phyloP scores from a whole-genome alignment of 768 basidiomycete species.

The Coprinellus aureogranulatus region DNA sequence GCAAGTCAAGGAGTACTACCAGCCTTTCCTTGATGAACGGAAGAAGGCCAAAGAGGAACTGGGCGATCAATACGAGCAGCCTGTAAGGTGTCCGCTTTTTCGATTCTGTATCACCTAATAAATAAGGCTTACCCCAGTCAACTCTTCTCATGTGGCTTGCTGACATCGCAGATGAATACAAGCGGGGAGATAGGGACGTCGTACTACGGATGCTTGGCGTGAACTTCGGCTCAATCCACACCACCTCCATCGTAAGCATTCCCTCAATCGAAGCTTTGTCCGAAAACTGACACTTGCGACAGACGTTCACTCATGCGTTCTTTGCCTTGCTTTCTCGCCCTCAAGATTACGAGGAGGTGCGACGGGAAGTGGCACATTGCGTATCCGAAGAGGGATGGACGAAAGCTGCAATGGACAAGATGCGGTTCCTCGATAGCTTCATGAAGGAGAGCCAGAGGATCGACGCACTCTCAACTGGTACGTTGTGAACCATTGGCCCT shows the following conservation, averaged over 20 bases:
- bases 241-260: conserved; percentile 35
- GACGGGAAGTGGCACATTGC: conserved; percentile 42
- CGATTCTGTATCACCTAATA: neutral
- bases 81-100: neutral
- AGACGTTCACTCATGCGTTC: conserved; percentile 38
- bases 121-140: conserved; percentile 25
- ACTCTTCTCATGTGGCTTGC: conserved; percentile 51
- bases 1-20: conserved; percentile 1
- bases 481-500: too few relatives aligned
- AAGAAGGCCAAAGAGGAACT: neutral
- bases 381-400: conserved; percentile 35
- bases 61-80: conserved; percentile 8
- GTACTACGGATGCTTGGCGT: conserved; percentile 34
- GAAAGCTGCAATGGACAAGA: conserved; percentile 9
- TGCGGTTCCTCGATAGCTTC: conserved; percentile 12
- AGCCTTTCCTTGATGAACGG: conserved; percentile 12
- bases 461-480: conserved; percentile 9
- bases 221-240: conserved; percentile 45
- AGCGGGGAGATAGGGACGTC: conserved; percentile 26
- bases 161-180: conserved; percentile 33
- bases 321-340: conserved; percentile 37
- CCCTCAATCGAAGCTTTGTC: neutral
- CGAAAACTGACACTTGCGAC: neutral
- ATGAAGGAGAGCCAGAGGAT: conserved; percentile 15
- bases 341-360: conserved; percentile 30